Evolutionary conservation across 2,329 filamentous ascomycete species (phyloP).

Genomic region (Venturia asperata): DNA sequence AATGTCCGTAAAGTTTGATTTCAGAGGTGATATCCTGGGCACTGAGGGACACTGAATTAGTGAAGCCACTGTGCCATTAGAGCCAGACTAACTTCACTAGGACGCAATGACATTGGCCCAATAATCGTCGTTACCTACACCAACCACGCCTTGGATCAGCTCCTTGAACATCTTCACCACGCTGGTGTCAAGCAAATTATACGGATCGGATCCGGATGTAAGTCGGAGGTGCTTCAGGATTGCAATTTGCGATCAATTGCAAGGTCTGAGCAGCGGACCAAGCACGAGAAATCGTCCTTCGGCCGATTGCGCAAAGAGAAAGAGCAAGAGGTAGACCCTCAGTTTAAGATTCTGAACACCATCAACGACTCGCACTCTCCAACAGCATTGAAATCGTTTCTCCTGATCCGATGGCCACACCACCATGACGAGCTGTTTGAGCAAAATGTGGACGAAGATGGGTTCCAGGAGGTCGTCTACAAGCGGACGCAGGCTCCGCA

Average conservation of each 20-base stretch:
- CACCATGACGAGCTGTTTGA: constrained; percentile 33
- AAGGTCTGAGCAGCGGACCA: constrained; percentile 15
- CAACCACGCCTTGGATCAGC: constrained; percentile 50
- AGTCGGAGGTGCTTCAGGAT: constrained; percentile 45
- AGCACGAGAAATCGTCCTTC: constrained; percentile 2
- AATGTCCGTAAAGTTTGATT: too few relatives aligned
- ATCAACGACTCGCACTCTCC: neutral
- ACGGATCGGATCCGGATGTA: constrained; percentile 54
- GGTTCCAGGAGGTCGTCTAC: constrained; percentile 27
- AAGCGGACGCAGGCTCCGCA: neutral
- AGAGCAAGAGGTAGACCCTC: neutral
- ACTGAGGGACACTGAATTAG: too few relatives aligned
- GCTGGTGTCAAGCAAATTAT: constrained; percentile 46
- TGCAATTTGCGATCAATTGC: constrained; percentile 45
- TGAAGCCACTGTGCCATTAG: too few relatives aligned
- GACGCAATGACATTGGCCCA: constrained; percentile 34
- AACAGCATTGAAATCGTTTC: neutral
- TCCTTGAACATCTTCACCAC: constrained; percentile 54
- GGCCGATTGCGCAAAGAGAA: neutral
- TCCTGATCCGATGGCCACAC: neutral
- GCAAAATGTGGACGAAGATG: constrained; percentile 36
- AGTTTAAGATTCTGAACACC: neutral
- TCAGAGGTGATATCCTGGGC: too few relatives aligned
- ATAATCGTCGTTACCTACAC: constrained; percentile 46
- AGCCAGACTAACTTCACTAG: constrained; percentile 12